These are phyloP conservation scores for Solioccasus polychromus DNA, from an alignment of 768 basidiomycete species.

Conservation along the genomic window DNA sequence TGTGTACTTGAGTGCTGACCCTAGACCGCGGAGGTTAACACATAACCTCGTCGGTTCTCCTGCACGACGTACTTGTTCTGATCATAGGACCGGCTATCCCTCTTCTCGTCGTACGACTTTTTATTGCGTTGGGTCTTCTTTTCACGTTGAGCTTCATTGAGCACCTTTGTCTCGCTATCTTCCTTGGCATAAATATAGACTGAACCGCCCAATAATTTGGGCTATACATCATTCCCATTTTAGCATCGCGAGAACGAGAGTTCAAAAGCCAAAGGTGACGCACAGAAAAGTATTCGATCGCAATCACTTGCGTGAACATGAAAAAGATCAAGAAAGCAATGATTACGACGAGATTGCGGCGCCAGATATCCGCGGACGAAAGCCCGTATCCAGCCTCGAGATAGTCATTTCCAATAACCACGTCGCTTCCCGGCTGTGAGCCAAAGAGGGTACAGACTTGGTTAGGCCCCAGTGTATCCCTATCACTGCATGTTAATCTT, in stretches of 20 bases:
- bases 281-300: constrained; percentile 65
- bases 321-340: constrained; percentile 70
- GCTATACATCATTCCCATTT: constrained; percentile 20
- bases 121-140: constrained; percentile 45
- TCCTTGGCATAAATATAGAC: constrained; percentile 63
- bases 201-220: constrained; percentile 34
- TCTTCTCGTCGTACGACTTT: constrained; percentile 13
- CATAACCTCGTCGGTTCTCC: background rate
- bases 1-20: background rate
- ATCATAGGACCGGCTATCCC: constrained; percentile 13
- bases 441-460: constrained; percentile 80
- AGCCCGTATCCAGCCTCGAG: constrained; percentile 53
- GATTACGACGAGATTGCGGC: constrained; percentile 66
- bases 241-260: too few relatives aligned
- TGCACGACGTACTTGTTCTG: constrained; percentile 13
- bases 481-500: constrained; percentile 25
- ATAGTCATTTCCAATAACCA: constrained; percentile 61
- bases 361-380: constrained; percentile 54
- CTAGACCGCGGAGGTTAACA: constrained; percentile 8
- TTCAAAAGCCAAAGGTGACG: constrained; percentile 12
- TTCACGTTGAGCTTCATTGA: constrained; percentile 51
- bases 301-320: constrained; percentile 63
- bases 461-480: constrained; percentile 54
- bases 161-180: constrained; percentile 47
- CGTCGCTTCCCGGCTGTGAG: constrained; percentile 50